Conservation (phyloP, 108 stramenopile species). For the Epithemia pelagica region DNA sequence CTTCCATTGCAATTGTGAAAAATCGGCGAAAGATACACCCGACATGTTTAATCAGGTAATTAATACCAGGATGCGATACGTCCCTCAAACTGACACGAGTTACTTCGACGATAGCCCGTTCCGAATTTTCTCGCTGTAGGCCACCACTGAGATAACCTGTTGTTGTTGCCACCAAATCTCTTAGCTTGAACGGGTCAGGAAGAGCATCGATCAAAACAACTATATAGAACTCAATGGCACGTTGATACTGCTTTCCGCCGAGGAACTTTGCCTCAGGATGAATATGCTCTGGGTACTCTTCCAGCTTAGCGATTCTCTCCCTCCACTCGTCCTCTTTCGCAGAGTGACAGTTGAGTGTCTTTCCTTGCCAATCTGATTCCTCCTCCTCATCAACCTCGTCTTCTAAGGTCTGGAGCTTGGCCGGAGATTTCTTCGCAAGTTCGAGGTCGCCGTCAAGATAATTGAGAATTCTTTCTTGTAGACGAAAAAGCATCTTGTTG, state of each 20-base stretch:
- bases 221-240: conserved; percentile 44
- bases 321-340: conserved; percentile 57
- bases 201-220: conserved; percentile 53
- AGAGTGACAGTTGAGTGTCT: conserved; percentile 25
- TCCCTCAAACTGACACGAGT: conserved; percentile 34
- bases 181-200: conserved; percentile 47
- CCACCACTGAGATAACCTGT: conserved; percentile 60
- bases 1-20: conserved; percentile 36
- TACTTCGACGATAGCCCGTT: conserved; percentile 48
- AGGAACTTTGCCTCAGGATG: conserved; percentile 45
- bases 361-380: conserved; percentile 47
- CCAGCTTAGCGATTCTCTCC: conserved; percentile 28
- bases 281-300: conserved; percentile 38
- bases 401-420: conserved; percentile 41
- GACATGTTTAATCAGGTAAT: conserved; percentile 61
- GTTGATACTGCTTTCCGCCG: conserved; percentile 70
- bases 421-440: conserved; percentile 43
- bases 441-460: conserved; percentile 66
- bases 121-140: conserved; percentile 68
- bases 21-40: conserved; percentile 57
- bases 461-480: conserved; percentile 36
- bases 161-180: conserved; percentile 43
- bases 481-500: conserved; percentile 32
- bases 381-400: conserved; percentile 62
- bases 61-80: conserved; percentile 54